These are phyloP conservation scores for Eragrostis tef DNA, from an alignment of 202 grass and related monocot species.

Conservation along the genomic window DNA sequence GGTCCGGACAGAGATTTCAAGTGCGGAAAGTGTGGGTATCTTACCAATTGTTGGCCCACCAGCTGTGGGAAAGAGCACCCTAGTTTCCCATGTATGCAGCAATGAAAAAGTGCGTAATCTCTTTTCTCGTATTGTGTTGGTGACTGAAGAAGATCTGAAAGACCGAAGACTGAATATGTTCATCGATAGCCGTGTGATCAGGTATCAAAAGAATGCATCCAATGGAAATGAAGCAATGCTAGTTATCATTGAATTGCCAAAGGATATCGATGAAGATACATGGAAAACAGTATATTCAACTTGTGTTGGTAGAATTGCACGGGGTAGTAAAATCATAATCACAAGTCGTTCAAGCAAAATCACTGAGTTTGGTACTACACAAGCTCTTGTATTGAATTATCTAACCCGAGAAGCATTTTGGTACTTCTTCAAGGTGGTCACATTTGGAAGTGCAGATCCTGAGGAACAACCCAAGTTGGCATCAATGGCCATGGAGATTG, in stretches of 20 bases:
- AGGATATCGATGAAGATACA: background rate
- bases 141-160: background rate
- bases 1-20: background rate
- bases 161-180: background rate
- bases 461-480: background rate
- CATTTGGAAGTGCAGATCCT: slow-evolving; percentile 12
- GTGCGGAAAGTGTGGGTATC: background rate
- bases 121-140: background rate
- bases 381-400: background rate
- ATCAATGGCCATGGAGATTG: background rate
- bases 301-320: background rate
- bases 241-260: background rate
- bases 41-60: slow-evolving; percentile 9
- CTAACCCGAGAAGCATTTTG: background rate
- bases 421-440: slow-evolving; percentile 31
- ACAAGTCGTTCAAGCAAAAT: background rate
- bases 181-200: background rate
- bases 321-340: background rate
- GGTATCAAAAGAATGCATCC: background rate
- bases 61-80: slow-evolving; percentile 8
- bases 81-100: slow-evolving; percentile 14
- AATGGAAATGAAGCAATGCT: background rate
- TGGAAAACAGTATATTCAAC: background rate
- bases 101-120: background rate
- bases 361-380: background rate